Percentiles rank a stretch among this genome's conserved stretches.
phyloP scores from a whole-genome alignment of 805 yeast species.

The Metschnikowia continentalis region DNA sequence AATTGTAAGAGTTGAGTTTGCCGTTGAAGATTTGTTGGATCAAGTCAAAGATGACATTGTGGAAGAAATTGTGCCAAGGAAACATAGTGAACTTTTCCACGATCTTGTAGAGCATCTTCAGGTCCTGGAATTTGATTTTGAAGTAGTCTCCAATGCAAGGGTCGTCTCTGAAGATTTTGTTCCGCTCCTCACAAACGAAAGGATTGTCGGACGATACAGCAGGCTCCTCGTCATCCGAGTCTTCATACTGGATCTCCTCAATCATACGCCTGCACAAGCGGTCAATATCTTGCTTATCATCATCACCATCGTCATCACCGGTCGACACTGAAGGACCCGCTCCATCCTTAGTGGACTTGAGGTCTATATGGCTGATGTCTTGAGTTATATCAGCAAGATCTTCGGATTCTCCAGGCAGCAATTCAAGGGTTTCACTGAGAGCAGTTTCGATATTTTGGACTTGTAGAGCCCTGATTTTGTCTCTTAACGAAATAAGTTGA shows the following conservation, averaged over 20 bases:
- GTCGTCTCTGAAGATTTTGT: slow-evolving; percentile 36
- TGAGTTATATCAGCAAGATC: not conserved
- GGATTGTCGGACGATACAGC: slow-evolving; percentile 41
- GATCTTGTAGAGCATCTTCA: slow-evolving; percentile 62
- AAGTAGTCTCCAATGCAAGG: slow-evolving; percentile 85
- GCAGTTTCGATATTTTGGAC: slow-evolving; percentile 44
- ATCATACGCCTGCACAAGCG: slow-evolving; percentile 16
- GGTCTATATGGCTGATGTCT: not conserved
- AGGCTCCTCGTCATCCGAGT: slow-evolving; percentile 44
- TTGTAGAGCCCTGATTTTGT: slow-evolving; percentile 49
- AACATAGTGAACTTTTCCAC: slow-evolving; percentile 70
- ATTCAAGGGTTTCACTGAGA: slow-evolving; percentile 23
- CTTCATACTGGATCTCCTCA: slow-evolving; percentile 26
- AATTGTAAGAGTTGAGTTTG: slow-evolving; percentile 82
- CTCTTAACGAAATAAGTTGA: slow-evolving; percentile 63
- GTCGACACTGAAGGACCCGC: not conserved
- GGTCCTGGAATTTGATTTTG: slow-evolving; percentile 78
- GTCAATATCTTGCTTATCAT: slow-evolving; percentile 15
- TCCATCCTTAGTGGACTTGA: not conserved
- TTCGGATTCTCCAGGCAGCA: not conserved
- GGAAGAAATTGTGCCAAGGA: slow-evolving; percentile 97
- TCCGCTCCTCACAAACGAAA: slow-evolving; percentile 36
- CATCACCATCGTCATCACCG: not conserved
- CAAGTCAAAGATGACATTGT: slow-evolving; percentile 94
- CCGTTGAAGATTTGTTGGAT: slow-evolving; percentile 94